These are phyloP conservation scores for Delphinella strobiligena DNA, from an alignment of 2,329 filamentous ascomycete species.

Conservation along the genomic window DNA sequence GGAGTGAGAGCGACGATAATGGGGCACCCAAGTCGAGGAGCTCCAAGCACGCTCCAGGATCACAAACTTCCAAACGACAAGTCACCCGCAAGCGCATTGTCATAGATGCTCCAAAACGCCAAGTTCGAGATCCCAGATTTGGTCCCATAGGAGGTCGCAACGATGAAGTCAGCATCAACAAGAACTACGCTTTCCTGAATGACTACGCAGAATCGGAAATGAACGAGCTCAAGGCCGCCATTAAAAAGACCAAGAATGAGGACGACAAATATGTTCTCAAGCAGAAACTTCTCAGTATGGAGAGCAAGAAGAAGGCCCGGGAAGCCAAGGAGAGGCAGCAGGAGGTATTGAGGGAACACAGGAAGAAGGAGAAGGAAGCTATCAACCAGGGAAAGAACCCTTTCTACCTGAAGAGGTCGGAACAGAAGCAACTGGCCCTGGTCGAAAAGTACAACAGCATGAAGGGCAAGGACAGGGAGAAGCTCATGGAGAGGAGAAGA, in stretches of 20 bases:
- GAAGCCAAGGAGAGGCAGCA: constrained; percentile 57
- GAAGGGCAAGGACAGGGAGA: constrained; percentile 75
- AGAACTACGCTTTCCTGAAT: constrained; percentile 78
- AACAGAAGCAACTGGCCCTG: constrained; percentile 77
- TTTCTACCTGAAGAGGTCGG: constrained; percentile 81
- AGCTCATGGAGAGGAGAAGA: constrained; percentile 70
- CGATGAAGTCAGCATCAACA: constrained; percentile 49
- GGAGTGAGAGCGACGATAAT: constrained; percentile 18
- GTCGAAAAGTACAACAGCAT: constrained; percentile 69
- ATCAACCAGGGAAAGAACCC: constrained; percentile 83
- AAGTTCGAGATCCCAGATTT: constrained; percentile 75
- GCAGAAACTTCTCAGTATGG: constrained; percentile 62
- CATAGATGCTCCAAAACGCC: constrained; percentile 46
- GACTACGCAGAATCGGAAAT: constrained; percentile 81
- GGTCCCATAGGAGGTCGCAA: constrained; percentile 40
- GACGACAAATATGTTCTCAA: constrained; percentile 58
- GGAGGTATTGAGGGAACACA: constrained; percentile 61
- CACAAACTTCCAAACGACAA: constrained; percentile 69
- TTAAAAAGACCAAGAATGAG: constrained; percentile 55
- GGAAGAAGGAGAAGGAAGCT: constrained; percentile 69
- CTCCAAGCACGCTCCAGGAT: constrained; percentile 81
- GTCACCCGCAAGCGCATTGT: constrained; percentile 73
- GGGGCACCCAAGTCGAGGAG: constrained; percentile 35
- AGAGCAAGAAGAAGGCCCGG: constrained; percentile 62
- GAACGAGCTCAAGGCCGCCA: constrained; percentile 53